Percentiles rank a stretch among this genome's conserved stretches.
phyloP scores from a whole-genome alignment of 2,329 filamentous ascomycete genomes.

The Hypomyces rosellus region DNA sequence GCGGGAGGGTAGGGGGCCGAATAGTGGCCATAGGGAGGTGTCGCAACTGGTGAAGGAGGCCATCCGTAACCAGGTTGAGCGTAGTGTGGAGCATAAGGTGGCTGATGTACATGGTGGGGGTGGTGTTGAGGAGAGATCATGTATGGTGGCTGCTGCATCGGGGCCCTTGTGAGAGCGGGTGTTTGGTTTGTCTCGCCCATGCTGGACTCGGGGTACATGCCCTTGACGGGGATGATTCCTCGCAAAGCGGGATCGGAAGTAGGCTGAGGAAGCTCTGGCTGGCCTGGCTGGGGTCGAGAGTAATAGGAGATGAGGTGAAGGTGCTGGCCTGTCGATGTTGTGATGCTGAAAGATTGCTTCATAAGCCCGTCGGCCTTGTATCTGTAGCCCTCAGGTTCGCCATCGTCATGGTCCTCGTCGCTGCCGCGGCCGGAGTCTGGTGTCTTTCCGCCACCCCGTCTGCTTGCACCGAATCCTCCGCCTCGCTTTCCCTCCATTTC shows the following conservation, averaged over 20 bases:
- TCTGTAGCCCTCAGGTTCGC: constrained; percentile 82
- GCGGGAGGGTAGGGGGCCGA: constrained; percentile 30
- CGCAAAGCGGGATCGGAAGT: constrained; percentile 73
- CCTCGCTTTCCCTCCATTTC: constrained; percentile 99
- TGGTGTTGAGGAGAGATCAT: constrained; percentile 30
- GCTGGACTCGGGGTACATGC: constrained; percentile 95
- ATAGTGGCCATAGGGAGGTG: constrained; percentile 47
- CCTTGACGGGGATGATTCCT: constrained; percentile 80
- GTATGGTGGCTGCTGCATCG: constrained; percentile 46
- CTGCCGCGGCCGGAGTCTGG: constrained; percentile 75
- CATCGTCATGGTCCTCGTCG: constrained; percentile 79
- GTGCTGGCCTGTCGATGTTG: constrained; percentile 79
- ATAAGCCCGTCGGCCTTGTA: constrained; percentile 96
- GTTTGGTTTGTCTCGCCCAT: constrained; percentile 78
- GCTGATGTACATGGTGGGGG: constrained; percentile 22
- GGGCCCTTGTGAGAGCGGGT: constrained; percentile 72
- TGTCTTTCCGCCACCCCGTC: constrained; percentile 63
- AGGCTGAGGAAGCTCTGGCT: constrained; percentile 71
- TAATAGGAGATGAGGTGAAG: constrained; percentile 98
- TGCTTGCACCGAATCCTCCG: constrained; percentile 59
- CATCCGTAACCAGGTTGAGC: constrained; percentile 42
- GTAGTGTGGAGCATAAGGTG: constrained; percentile 35
- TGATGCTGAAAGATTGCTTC: constrained; percentile 99
- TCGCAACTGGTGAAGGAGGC: constrained; percentile 51
- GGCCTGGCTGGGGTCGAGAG: constrained; percentile 67